A percentile compares a stretch with the other conserved stretches of the same genome.
Evolutionary conservation across 2,329 filamentous ascomycete species (phyloP).

Genomic region (Bipolaris sorokiniana): DNA sequence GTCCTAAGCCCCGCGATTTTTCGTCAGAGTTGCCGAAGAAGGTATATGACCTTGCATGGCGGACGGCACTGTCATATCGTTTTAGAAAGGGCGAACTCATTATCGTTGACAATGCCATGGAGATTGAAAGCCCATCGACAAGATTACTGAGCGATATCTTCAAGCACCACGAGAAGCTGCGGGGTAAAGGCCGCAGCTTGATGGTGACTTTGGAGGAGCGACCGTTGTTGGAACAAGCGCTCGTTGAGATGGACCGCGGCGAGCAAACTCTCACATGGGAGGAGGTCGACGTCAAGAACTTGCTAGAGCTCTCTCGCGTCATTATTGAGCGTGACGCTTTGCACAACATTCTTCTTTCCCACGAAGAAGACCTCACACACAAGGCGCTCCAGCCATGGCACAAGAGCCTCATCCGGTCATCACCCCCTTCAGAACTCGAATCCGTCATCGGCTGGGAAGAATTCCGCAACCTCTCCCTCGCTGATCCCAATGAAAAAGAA

Average conservation of each 20-base stretch:
- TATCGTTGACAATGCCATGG: slow-evolving; percentile 78
- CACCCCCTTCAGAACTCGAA: slow-evolving; percentile 31
- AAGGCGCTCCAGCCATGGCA: slow-evolving; percentile 29
- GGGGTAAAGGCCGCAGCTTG: slow-evolving; percentile 36
- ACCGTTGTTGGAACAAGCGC: slow-evolving; percentile 67
- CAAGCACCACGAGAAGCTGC: slow-evolving; percentile 64
- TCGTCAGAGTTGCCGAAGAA: slow-evolving; percentile 81
- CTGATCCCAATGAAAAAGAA: slow-evolving; percentile 26
- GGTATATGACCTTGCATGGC: slow-evolving; percentile 94
- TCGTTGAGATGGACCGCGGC: slow-evolving; percentile 70
- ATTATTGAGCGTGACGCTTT: slow-evolving; percentile 86
- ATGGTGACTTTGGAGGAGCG: slow-evolving; percentile 39
- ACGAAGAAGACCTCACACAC: slow-evolving; percentile 40
- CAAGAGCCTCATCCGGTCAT: slow-evolving; percentile 25
- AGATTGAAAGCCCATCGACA: slow-evolving; percentile 69
- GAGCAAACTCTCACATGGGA: slow-evolving; percentile 71
- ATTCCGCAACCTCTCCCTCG: slow-evolving; percentile 33
- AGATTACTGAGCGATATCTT: slow-evolving; percentile 73
- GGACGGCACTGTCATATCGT: slow-evolving; percentile 90
- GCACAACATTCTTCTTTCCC: slow-evolving; percentile 67
- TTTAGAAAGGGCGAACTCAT: slow-evolving; percentile 87
- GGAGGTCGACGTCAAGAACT: slow-evolving; percentile 95
- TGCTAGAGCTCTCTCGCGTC: slow-evolving; percentile 82
- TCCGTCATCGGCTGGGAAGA: slow-evolving; percentile 36
- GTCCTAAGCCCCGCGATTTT: slow-evolving; percentile 93